Base-by-base conservation (phyloP, 1,139 yeast species). In the Spathaspora sp. region DNA sequence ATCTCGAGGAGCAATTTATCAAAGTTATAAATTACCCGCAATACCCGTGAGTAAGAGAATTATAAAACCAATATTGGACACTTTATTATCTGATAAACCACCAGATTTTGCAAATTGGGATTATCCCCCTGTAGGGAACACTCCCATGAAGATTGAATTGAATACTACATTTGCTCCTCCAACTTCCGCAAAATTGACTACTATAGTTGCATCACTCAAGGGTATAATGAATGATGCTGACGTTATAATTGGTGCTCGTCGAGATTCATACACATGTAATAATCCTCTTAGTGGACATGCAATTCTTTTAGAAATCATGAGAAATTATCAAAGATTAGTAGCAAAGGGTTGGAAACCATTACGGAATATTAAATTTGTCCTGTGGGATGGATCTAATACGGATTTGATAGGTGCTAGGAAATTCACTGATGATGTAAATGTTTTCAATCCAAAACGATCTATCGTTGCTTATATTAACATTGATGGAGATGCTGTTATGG, bases 281-380 rank as follows among this genome's bases (percentile, higher is more conserved):
- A 68, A 70, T 49, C 77, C 77, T 0, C 57, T 68, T 42, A 69
- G 76, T 47, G 68, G 69, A 7, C 78, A 74, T 48, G 78, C 72
- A 1, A 55, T 74, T 9, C 47, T 74, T 46, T 58, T 74, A 36
- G 78, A 74, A 50, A 65, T 72, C 3, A 67, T 72, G 70, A 58
- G 74, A 38, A 68, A 70, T 44, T 70, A 66, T 48, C 65, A 67
- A 24, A 57, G 63, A 44, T 59, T 74, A 45, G 55, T 58, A 3
- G 53, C 58, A 18, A 45, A 63, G 39, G 80, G 80, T 1, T 74
- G 80, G 80, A 68, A 65, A 53, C 80, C 80, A 1, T 57, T 74
- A 40, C 60, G 80, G 41, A 69, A 64, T 26, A 70, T 74, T 37
- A 64, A 66, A 46, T 73, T 74, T 55, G 61, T 74, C 4, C 70